Evolutionary conservation across 2,329 filamentous ascomycete species (phyloP), one percentile per base, ranked within the genome.

Genomic region (Diplodia seriata): DNA sequence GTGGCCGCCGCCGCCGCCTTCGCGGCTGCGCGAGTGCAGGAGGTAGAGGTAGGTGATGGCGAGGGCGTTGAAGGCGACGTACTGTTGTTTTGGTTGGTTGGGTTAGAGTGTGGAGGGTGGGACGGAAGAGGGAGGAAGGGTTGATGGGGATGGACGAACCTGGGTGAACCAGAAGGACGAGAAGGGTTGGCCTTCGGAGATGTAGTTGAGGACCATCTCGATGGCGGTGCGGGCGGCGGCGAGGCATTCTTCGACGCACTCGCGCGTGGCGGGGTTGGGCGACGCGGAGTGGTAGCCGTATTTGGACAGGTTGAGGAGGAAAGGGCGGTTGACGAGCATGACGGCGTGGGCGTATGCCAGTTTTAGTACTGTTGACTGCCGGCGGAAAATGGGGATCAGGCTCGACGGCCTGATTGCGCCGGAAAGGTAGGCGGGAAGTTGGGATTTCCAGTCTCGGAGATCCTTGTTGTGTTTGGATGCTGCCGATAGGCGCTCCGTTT

Each of bases 11-110:
- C 33, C 43, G 54, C 15, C 20, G 49, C n/a, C 68, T 51, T 26
- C 40, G 31, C n/a, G 68, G n/a, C 20, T 33, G 69, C 33, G 70
- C 8, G 33, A 9, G 72, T 47, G 74, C 75, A 69, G 83, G 81
- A 26, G 85, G 83, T 11, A 76, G 78, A 85, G 80, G 33, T 85
- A 85, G 0, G 82, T 76, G 0, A 84, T 79, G 0, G 79, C 79
- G 4, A 85, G 70, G 1, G 83, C 82, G 68, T 83, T 85, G 43
- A 85, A 85, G 1, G 80, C 80, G 0, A 84, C 80, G 56, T 84
- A 84, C 23, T 82, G 81, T 26, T 2, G 2, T 26, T 26, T 26
- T 26, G 23, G 23, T 26, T 14, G 31, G 20, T 33, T 6, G 18
- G 3, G 38, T 15, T 12, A 9, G 49, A 40, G 29, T 7, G 4